Evolutionary conservation across 148 eudicot species (phyloP), one percentile per base, ranked within the genome.

Genomic region (Diospyros kaki): DNA sequence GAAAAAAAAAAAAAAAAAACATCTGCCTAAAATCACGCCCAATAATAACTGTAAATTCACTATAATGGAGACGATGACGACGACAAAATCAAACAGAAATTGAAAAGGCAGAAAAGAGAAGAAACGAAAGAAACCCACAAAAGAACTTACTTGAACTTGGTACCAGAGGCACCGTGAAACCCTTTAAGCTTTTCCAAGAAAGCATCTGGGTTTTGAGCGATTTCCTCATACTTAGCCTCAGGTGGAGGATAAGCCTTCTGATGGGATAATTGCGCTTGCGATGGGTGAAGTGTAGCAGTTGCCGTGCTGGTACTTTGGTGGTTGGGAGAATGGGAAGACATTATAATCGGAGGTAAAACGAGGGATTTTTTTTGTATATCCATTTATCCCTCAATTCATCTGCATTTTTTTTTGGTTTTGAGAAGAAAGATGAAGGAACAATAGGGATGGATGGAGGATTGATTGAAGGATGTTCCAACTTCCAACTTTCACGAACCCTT

Each of bases 91-190:
- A 10, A 81, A 10, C 48, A 14, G 3, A 15, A 55, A 14, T 65
- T 28, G 8, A 4, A 77, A 13, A 38, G 48, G 17, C 61, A 65
- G 41, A 44, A 41, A 2, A 58, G 9, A 51, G 15, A 40, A 38
- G 42, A 67, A 73, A 52, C 11, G 2, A 12, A 63, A 76, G 17
- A n/a, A 14, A 58, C 28, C 61, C 41, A 13, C 41, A 13, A 28
- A 28, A 28, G 28, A 28, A 64, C 78, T 81, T 63, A 86, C 89
- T 84, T 83, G 38, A 83, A 79, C 72, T 83, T 83, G 61, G 89
- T 76, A 15, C 83, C 83, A 14, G 58, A 79, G 14, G 70, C 74
- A 59, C 11, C 45, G 69, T 86, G 84, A 75, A 86, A 86, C 17
- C 66, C 71, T 66, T 80, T 73, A 65, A 86, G 80, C 77, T 86